Base-by-base conservation (phyloP, 2,329 filamentous ascomycete species). In the Ophiostoma populinum region DNA sequence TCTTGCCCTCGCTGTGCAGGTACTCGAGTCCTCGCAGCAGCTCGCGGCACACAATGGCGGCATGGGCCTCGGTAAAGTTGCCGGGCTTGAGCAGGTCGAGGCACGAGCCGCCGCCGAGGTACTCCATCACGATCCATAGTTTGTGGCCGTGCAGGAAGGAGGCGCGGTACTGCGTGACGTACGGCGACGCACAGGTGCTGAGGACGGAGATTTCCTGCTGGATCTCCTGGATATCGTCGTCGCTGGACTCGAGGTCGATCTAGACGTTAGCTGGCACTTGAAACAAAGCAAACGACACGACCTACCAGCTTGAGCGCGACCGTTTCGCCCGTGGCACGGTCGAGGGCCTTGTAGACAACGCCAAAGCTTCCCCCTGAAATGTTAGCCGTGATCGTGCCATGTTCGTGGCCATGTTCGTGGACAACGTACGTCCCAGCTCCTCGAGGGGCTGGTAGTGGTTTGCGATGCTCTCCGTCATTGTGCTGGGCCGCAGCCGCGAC, bases 101-200 rank as follows among this genome's bases (percentile, higher is more conserved):
- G 53, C 90, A 94, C 13, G 90, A 95, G 26, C 90, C 90, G 43
- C 90, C 90, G 6, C 90, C 90, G 9, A 98, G 63, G 51, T 80
- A 98, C 56, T 98, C 90, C 90, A 98, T 98, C 39, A 95, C 83
- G 51, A 98, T 98, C 90, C 90, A 98, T 63, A 98, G 62, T 59
- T 95, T 98, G 53, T 86, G 80, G 18, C 90, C 90, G 46, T 82
- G 75, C n/a, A 95, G 69, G 55, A 95, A 98, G 51, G 86, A 94
- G 16, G 82, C 80, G 54, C 86, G 92, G 65, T 98, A 98, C 53
- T 92, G 81, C 12, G 90, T 95, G 46, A 98, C 85, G 55, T 80
- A 92, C 32, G 80, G 79, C 53, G 86, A 94, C 46, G 80, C 80
- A 61, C 90, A 98, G 35, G 90, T 94, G 57, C 86, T 90, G 41